phyloP scores from a whole-genome alignment of 495 filamentous ascomycete species.

The Chaetomium fimeti region DNA sequence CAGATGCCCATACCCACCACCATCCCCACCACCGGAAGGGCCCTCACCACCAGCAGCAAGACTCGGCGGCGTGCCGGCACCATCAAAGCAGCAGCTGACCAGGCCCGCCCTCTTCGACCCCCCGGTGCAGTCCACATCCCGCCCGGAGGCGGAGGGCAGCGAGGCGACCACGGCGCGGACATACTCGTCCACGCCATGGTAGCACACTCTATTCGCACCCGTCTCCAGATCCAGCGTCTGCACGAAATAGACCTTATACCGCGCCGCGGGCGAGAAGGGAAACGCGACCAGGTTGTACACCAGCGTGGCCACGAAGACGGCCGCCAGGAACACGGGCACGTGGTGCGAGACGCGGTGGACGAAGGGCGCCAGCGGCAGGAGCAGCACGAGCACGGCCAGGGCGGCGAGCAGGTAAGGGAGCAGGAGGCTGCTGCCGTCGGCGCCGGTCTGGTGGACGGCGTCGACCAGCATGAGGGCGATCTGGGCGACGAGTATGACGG shows the following conservation, averaged over 20 bases:
- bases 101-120: slow-evolving; percentile 44
- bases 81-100: slow-evolving; percentile 67
- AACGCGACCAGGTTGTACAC: slow-evolving; percentile 87
- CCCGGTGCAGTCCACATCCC: slow-evolving; percentile 51
- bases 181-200: slow-evolving; percentile 71
- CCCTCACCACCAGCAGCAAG: slow-evolving; percentile 20
- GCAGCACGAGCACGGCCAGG: slow-evolving; percentile 62
- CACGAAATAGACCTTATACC: slow-evolving; percentile 84
- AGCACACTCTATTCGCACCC: slow-evolving; percentile 63
- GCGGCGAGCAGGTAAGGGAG: slow-evolving; percentile 69
- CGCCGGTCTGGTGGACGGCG: slow-evolving; percentile 73
- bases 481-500: slow-evolving; percentile 70
- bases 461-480: slow-evolving; percentile 70
- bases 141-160: slow-evolving; percentile 69
- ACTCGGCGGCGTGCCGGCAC: slow-evolving; percentile 26
- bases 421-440: slow-evolving; percentile 67
- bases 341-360: slow-evolving; percentile 84
- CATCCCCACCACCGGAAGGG: slow-evolving; percentile 27
- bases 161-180: slow-evolving; percentile 61
- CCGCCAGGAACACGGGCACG: slow-evolving; percentile 71
- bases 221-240: slow-evolving; percentile 78
- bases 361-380: slow-evolving; percentile 80
- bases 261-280: slow-evolving; percentile 75
- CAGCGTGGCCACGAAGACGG: slow-evolving; percentile 71
- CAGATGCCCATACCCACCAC: slow-evolving; percentile 36